Percentiles rank a stretch among this genome's conserved stretches.
phyloP scores from a whole-genome alignment of 2,329 filamentous ascomycete species.

The Penicillium vulpinum region DNA sequence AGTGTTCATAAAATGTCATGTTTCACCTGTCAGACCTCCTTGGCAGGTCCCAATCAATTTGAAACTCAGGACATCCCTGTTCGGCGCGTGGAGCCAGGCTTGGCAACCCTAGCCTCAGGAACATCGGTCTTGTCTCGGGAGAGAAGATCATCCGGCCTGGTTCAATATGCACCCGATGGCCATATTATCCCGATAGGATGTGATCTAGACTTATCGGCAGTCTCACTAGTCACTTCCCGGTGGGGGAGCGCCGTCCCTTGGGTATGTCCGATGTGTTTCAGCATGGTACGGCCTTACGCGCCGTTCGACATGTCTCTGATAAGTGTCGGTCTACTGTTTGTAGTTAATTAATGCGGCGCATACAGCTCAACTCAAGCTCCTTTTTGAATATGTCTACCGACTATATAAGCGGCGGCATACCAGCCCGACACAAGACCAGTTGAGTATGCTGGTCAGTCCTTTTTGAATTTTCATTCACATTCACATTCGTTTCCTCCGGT shows the following conservation, averaged over 20 bases:
- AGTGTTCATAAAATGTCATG: conserved; percentile 8
- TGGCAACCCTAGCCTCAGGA: conserved; percentile 19
- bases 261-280: conserved; percentile 19
- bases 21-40: background rate
- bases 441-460: conserved; percentile 18
- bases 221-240: conserved; percentile 10
- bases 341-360: conserved; percentile 1
- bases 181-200: conserved; percentile 3
- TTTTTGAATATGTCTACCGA: background rate
- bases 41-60: conserved; percentile 15
- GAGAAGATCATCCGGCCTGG: background rate
- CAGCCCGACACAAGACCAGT: background rate
- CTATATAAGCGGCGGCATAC: conserved; percentile 13
- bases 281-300: conserved; percentile 1
- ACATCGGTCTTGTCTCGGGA: conserved; percentile 18
- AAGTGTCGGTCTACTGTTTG: conserved; percentile 12
- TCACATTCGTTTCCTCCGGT: conserved; percentile 24
- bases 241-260: conserved; percentile 11
- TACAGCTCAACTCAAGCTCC: background rate
- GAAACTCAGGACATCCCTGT: conserved; percentile 19
- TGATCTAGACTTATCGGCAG: conserved; percentile 6
- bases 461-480: conserved; percentile 17
- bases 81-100: conserved; percentile 25
- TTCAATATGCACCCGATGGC: background rate
- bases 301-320: conserved; percentile 1